Evolutionary conservation across 2,329 filamentous ascomycete genomes (phyloP).

Genomic region (Cladosporium colombiae): DNA sequence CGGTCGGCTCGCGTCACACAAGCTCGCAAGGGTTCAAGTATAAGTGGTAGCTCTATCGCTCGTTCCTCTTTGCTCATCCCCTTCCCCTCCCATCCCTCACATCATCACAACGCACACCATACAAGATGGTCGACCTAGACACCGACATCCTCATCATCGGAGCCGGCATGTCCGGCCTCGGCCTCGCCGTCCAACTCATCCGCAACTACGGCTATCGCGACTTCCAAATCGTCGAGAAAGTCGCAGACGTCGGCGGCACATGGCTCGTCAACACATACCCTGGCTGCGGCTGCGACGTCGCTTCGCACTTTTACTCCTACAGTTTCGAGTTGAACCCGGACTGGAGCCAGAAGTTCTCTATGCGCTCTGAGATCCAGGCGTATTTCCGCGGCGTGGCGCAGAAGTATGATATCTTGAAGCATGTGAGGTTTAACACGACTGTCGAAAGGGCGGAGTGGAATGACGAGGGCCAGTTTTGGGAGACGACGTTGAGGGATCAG

Average conservation of each 20-base stretch:
- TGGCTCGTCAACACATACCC: conserved; percentile 46
- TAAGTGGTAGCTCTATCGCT: neutral
- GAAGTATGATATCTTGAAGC: conserved; percentile 38
- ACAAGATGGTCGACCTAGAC: conserved; percentile 39
- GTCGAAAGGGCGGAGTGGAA: conserved; percentile 34
- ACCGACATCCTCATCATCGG: conserved; percentile 53
- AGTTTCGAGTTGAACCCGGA: conserved; percentile 47
- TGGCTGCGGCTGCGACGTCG: conserved; percentile 46
- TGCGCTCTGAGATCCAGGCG: conserved; percentile 43
- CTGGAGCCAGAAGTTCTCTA: conserved; percentile 46
- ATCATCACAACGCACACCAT: neutral
- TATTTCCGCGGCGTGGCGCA: conserved; percentile 44
- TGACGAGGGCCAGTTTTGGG: conserved; percentile 30
- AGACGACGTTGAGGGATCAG: conserved; percentile 31
- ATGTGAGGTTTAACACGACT: conserved; percentile 28
- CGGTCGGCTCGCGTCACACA: neutral
- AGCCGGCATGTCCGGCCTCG: conserved; percentile 51
- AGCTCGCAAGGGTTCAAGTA: neutral
- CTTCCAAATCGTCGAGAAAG: conserved; percentile 50
- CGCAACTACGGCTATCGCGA: conserved; percentile 41
- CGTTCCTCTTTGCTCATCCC: neutral
- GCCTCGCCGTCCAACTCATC: conserved; percentile 49
- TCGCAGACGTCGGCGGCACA: conserved; percentile 44
- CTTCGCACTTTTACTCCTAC: conserved; percentile 43
- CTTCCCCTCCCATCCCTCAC: neutral